Evolutionary conservation across 257 asterid species (phyloP), one percentile per base, ranked within the genome.

Genomic region (Ajuga chamaepitys): DNA sequence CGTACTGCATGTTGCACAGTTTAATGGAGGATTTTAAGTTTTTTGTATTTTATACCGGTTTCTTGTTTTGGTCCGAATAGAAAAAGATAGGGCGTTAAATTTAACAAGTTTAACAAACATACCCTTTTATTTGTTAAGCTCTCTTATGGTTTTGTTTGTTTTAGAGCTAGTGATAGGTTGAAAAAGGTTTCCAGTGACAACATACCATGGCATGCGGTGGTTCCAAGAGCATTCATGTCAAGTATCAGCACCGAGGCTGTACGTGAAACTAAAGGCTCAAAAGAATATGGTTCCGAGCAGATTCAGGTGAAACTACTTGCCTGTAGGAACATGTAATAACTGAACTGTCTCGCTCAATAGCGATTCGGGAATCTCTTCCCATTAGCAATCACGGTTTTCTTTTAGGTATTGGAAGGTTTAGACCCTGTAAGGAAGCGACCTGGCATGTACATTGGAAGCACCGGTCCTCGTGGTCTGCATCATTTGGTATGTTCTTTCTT

Each of bases 401-500:
- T 57, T 62, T 58, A 94, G 99, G 99, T 90, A 52, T 79, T 94
- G 86, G 93, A 94, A 81, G 99, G 99, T 68, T 65, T 94, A 59
- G 99, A 94, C 25, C 95, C 99, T 59, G 97, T 94, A 3, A 85
- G 99, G 76, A 85, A 86, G 75, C 86, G 96, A 57, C 97, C 97
- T 21, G 99, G 97, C 69, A 88, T 90, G 97, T 90, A 94, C 67
- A 94, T 94, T 64, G 97, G 97, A 62, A 88, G 97, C 84, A 94
- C 97, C 1, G 97, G 97, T 14, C 72, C 86, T 52, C 95, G 95
- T 66, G 97, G 99, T 21, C 86, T 94, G 76, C 97, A 94, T 67
- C 99, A 94, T 73, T 70, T 94, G 95, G 99, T 90, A 70, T 68
- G 74, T 74, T 71, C 35, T 67, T 52, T 47, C 24, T 21, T 69